A percentile compares a stretch with the other conserved stretches of the same genome.
phyloP scores from a whole-genome alignment of 2,329 filamentous ascomycete genomes.

The Trichoderma atrobrunneum region DNA sequence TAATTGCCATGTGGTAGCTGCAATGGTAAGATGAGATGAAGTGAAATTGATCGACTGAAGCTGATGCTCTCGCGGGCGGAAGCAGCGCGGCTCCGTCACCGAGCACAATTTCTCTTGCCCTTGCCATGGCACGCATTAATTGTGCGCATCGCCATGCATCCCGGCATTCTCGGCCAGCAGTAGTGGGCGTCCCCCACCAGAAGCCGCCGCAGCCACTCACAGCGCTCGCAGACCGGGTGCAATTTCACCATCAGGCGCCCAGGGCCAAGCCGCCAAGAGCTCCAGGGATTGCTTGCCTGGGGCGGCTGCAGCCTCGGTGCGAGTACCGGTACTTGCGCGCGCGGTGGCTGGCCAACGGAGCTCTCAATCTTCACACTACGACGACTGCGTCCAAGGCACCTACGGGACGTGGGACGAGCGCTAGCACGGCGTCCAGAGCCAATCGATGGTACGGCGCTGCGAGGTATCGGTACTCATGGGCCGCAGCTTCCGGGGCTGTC shows the following conservation, averaged over 20 bases:
- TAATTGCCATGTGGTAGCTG: constrained; percentile 1
- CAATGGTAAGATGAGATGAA: neutral
- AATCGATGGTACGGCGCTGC: neutral
- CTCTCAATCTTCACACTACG: neutral
- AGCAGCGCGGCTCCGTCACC: neutral
- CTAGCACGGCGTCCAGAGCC: neutral
- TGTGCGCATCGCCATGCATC: constrained; percentile 10
- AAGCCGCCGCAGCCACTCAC: constrained; percentile 16
- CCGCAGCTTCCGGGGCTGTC: constrained; percentile 29
- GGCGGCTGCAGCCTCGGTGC: constrained; percentile 11
- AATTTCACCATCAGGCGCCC: constrained; percentile 21
- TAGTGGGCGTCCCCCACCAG: constrained; percentile 8
- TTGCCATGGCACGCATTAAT: neutral
- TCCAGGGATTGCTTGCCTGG: constrained; percentile 18
- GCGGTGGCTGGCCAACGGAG: constrained; percentile 23
- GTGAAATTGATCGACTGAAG: neutral
- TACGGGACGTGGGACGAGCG: neutral
- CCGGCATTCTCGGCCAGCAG: constrained; percentile 12
- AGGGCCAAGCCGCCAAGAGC: constrained; percentile 12
- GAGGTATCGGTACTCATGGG: constrained; percentile 27
- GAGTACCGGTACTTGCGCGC: constrained; percentile 7
- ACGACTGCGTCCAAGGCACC: neutral
- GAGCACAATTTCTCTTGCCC: neutral
- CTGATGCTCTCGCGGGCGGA: neutral
- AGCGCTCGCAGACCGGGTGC: constrained; percentile 1